These are phyloP conservation scores for Dictyophora rubrovolvata DNA, from an alignment of 768 basidiomycete species.

Conservation along the genomic window DNA sequence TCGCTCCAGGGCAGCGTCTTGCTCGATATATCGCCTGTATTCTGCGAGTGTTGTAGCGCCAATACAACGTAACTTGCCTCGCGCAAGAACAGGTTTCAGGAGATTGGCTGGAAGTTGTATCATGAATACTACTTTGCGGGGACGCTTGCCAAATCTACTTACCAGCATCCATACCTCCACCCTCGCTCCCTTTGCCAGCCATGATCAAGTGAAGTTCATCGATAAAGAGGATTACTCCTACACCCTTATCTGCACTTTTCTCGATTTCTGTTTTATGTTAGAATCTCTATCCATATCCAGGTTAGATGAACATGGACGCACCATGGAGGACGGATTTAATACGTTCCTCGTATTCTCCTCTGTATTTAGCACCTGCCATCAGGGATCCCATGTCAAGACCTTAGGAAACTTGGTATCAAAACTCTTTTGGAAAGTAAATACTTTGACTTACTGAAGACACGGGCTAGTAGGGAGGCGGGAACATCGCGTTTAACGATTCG, in stretches of 20 bases:
- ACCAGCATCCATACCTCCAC: constrained; percentile 84
- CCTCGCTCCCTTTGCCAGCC: constrained; percentile 73
- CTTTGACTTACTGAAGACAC: constrained; percentile 47
- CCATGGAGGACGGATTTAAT: constrained; percentile 77
- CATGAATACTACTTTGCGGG: neutral
- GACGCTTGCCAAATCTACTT: neutral
- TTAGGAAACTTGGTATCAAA: neutral
- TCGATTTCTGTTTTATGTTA: constrained; percentile 58
- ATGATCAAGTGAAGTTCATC: constrained; percentile 94
- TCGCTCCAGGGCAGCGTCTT: constrained; percentile 82
- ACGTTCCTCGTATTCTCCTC: constrained; percentile 95
- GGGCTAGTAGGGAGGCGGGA: constrained; percentile 59
- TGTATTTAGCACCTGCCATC: constrained; percentile 88
- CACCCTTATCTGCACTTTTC: constrained; percentile 65
- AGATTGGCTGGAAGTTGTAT: constrained; percentile 43
- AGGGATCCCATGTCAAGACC: constrained; percentile 87
- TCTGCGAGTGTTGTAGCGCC: constrained; percentile 90
- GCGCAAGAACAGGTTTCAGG: constrained; percentile 85
- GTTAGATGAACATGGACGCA: neutral
- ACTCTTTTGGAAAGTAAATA: neutral
- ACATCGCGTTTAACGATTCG: constrained; percentile 92
- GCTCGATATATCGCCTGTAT: constrained; percentile 89
- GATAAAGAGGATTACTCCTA: constrained; percentile 83
- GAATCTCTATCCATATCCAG: neutral
- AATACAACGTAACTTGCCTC: constrained; percentile 67